Conservation (phyloP, 2,329 filamentous ascomycete genomes). For the Talaromyces amestolkiae region DNA sequence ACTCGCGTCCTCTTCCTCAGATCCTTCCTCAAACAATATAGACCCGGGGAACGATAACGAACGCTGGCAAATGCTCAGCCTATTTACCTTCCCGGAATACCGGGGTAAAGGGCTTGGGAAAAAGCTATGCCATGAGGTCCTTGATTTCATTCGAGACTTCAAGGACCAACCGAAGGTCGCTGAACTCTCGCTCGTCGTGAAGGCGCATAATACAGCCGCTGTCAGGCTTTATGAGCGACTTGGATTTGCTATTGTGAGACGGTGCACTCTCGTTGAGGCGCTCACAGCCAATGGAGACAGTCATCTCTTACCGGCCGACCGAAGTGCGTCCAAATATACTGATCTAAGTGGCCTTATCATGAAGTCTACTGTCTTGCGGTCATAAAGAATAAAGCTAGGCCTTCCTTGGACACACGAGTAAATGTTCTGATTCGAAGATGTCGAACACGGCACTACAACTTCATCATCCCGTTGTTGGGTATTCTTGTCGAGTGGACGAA, state of each 20-base stretch:
- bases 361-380: neutral
- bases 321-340: constrained; percentile 24
- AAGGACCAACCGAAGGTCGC: neutral
- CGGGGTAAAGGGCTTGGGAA: neutral
- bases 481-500: neutral
- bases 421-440: neutral
- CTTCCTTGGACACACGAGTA: neutral
- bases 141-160: neutral
- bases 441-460: neutral
- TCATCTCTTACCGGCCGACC: constrained; percentile 29
- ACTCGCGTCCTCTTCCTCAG: neutral
- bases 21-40: neutral
- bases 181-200: neutral
- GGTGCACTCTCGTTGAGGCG: constrained; percentile 31
- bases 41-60: neutral
- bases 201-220: neutral
- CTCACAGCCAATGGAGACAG: constrained; percentile 31
- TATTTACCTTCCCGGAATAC: neutral
- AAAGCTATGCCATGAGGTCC: neutral
- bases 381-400: neutral
- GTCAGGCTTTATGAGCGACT: neutral
- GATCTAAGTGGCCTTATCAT: constrained; percentile 6
- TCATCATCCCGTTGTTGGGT: neutral
- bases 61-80: neutral
- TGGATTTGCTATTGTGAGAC: constrained; percentile 21